Evolutionary conservation across 306 rosid species (phyloP).

Genomic region (Argentina anserina): DNA sequence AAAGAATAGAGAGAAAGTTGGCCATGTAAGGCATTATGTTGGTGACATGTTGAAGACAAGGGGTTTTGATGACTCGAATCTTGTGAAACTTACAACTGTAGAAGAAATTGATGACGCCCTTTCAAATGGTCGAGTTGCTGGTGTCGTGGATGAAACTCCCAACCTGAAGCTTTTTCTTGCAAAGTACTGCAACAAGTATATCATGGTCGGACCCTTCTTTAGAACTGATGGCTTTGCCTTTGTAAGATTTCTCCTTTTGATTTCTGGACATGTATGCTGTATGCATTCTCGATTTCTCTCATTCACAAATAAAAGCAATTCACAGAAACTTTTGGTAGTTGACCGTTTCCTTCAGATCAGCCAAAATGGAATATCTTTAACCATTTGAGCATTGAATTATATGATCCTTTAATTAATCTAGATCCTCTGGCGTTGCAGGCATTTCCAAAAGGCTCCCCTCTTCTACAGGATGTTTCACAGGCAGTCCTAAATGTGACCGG

Average conservation of each 20-base stretch:
- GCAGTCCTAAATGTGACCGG: slow-evolving; percentile 55
- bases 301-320: background rate
- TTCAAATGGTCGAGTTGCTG: slow-evolving; percentile 48
- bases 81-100: slow-evolving; percentile 19
- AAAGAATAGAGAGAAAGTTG: slow-evolving; percentile 40
- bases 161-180: slow-evolving; percentile 34
- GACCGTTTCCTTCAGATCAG: too few relatives aligned
- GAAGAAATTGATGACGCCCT: slow-evolving; percentile 46
- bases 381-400: background rate
- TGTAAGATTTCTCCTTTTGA: slow-evolving; percentile 35
- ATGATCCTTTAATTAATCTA: background rate
- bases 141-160: slow-evolving; percentile 51
- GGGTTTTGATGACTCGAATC: slow-evolving; percentile 36
- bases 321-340: too few relatives aligned
- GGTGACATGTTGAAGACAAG: slow-evolving; percentile 25
- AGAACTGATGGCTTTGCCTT: slow-evolving; percentile 60
- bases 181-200: slow-evolving; percentile 42
- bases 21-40: slow-evolving; percentile 37
- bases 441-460: slow-evolving; percentile 49
- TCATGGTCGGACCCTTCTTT: slow-evolving; percentile 38
- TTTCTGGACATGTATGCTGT: background rate
- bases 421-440: slow-evolving; percentile 17
- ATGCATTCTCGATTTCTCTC: background rate
- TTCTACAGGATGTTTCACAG: slow-evolving; percentile 52
- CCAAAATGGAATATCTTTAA: background rate